These are phyloP conservation scores for Zoysia pacifica DNA, from an alignment of 176 grass and related monocot genomes.

Conservation along the genomic window DNA sequence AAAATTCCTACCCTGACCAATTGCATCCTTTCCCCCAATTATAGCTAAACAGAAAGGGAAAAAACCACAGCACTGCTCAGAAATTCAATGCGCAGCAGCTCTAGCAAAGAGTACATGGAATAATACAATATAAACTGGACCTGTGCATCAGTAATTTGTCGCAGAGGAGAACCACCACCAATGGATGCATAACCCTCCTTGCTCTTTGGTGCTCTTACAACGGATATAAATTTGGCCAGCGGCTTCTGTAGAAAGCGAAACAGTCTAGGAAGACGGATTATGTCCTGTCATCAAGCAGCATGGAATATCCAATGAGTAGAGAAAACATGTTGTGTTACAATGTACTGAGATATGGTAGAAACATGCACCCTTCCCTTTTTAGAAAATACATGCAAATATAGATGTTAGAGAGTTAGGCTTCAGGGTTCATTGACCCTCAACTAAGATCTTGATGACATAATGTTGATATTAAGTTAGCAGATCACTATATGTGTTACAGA, in stretches of 20 bases:
- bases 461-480: neutral
- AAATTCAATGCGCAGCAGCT: neutral
- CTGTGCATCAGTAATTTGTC: conserved; percentile 96
- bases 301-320: conserved; percentile 18
- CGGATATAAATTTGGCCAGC: conserved; percentile 91
- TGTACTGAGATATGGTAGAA: conserved; percentile 14
- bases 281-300: conserved; percentile 71
- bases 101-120: conserved; percentile 11
- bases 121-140: conserved; percentile 28
- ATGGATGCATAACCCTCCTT: conserved; percentile 99
- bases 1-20: neutral
- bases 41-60: neutral
- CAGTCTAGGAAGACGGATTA: conserved; percentile 91
- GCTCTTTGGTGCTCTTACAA: conserved; percentile 94
- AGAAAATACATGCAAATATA: conserved; percentile 17
- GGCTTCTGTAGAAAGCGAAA: conserved; percentile 97
- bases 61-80: neutral
- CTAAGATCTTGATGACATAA: neutral
- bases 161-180: conserved; percentile 95
- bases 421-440: neutral
- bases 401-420: conserved; percentile 6
- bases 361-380: neutral
- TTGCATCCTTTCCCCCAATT: neutral
- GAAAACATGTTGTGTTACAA: conserved; percentile 20
- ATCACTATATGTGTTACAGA: neutral